phyloP scores from a whole-genome alignment of 257 asterid species.

The Leonotis leonurus region DNA sequence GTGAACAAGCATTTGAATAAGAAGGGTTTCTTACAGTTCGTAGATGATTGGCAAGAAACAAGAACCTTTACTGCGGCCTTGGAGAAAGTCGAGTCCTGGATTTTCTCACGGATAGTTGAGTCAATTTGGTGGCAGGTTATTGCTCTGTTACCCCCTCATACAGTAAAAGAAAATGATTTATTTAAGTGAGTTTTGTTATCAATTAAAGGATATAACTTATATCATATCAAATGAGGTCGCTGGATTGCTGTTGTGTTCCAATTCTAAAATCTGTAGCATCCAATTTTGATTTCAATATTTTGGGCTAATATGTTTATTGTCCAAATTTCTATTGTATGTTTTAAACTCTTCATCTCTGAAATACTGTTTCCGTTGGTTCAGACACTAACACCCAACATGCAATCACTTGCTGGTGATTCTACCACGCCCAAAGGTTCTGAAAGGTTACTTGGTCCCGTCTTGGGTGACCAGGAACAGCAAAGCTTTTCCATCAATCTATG shows the following conservation, averaged over 20 bases:
- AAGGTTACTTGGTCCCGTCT: slow-evolving; percentile 55
- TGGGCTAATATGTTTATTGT: slow-evolving; percentile 3
- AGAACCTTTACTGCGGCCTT: slow-evolving; percentile 71
- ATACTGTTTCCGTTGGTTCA: slow-evolving; percentile 26
- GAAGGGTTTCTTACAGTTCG: slow-evolving; percentile 45
- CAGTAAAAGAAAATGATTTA: neutral
- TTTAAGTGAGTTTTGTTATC: neutral
- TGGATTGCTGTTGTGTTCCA: neutral
- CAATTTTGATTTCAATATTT: neutral
- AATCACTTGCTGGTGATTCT: slow-evolving; percentile 47
- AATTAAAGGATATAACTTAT: neutral
- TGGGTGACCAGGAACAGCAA: slow-evolving; percentile 76
- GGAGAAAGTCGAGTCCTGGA: slow-evolving; percentile 90
- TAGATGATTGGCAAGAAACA: slow-evolving; percentile 95
- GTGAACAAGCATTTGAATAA: slow-evolving; percentile 38
- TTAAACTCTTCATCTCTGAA: neutral
- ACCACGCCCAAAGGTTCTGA: slow-evolving; percentile 33
- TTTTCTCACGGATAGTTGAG: slow-evolving; percentile 85
- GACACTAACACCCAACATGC: slow-evolving; percentile 92
- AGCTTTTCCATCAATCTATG: slow-evolving; percentile 73
- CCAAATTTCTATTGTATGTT: neutral
- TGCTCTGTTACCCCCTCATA: neutral
- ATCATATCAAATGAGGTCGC: neutral
- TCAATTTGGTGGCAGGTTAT: slow-evolving; percentile 99
- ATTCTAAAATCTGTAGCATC: neutral